A percentile compares a stretch with the other conserved stretches of the same genome.
These are phyloP conservation scores for Thermothielavioides terrestris DNA, from an alignment of 495 filamentous ascomycete species.

Conservation along the genomic window DNA sequence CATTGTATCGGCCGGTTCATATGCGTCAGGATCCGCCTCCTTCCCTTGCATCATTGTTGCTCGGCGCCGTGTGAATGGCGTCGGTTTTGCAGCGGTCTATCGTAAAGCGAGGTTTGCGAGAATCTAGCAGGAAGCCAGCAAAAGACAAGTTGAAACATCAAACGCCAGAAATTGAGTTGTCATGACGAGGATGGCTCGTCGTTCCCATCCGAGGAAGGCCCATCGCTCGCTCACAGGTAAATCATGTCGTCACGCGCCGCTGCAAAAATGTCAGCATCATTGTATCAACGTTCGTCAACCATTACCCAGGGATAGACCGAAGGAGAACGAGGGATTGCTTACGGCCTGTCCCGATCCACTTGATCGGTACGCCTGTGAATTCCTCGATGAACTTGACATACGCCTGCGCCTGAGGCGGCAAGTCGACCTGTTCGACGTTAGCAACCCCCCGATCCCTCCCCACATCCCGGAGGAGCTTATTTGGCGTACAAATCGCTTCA, in stretches of 20 bases:
- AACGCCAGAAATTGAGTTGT: not conserved
- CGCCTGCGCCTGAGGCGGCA: conserved; percentile 64
- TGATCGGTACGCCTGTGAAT: conserved; percentile 60
- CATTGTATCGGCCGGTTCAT: too few species aligned
- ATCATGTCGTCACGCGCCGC: conserved; percentile 18
- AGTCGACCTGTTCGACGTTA: conserved; percentile 45
- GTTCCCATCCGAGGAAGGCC: not conserved
- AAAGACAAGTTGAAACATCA: not conserved
- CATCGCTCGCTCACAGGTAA: conserved; percentile 6
- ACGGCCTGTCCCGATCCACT: conserved; percentile 72
- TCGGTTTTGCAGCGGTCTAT: too few species aligned
- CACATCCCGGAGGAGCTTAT: not conserved
- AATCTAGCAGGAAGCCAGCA: too few species aligned
- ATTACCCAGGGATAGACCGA: not conserved
- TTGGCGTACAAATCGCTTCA: conserved; percentile 22
- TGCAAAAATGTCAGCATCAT: conserved; percentile 1
- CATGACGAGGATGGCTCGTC: not conserved
- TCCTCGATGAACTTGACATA: conserved; percentile 69
- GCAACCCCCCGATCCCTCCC: not conserved
- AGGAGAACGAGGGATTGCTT: not conserved
- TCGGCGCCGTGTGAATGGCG: too few species aligned
- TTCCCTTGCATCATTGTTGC: too few species aligned
- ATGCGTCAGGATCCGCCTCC: too few species aligned
- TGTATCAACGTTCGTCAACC: not conserved
- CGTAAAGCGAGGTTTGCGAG: too few species aligned